Base-by-base conservation (phyloP, 2,329 filamentous ascomycete species). In the Sordariomycetes sp. region DNA sequence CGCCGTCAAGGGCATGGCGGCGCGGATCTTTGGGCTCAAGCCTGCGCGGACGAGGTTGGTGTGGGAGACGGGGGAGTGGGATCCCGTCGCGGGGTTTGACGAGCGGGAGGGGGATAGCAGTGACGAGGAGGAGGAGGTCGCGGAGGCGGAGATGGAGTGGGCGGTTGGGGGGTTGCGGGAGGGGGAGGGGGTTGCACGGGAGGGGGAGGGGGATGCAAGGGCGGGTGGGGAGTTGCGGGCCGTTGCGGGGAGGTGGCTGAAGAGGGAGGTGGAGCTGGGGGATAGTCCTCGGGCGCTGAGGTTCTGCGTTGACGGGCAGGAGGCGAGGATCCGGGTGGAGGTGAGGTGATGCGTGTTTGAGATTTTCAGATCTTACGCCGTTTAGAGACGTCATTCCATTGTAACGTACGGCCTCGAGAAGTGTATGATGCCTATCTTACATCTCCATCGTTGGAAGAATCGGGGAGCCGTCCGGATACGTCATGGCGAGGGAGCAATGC, bases 61-160 rank as follows among this genome's bases (percentile, higher is more conserved):
- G 0, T 95, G 89, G 87, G 90, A 96, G 72, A 96, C 90, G 10
- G 89, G 89, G 22, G 91, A 96, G 69, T 89, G 87, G 82, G 90
- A 96, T 68, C 89, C 89, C 0, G 84, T 90, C 0, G 79, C 79
- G 10, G 77, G 80, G 60, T 80, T 82, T 62, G 77, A 83, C 60
- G 77, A 81, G 4, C 77, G 78, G 34, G 81, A 81, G 51, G 78
- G 72, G 57, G 76, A 74, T 52, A 76, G 74, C 62, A 78, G 76
- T 52, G 78, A 79, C 34, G 77, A 79, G 7, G 76, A 79, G 34
- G 74, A 76, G 6, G 72, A 71, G 2, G 70, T 69, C 13, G 62
- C 65, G 24, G 67, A 70, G 50, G 69, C 63, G 7, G 64, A 71
- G 10, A 65, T 65, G 45, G 68, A 64, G 6, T 66, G 60, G 48